phyloP scores from a whole-genome alignment of 192 early-diverging fungal genomes.

The Linnemannia hyalina region DNA sequence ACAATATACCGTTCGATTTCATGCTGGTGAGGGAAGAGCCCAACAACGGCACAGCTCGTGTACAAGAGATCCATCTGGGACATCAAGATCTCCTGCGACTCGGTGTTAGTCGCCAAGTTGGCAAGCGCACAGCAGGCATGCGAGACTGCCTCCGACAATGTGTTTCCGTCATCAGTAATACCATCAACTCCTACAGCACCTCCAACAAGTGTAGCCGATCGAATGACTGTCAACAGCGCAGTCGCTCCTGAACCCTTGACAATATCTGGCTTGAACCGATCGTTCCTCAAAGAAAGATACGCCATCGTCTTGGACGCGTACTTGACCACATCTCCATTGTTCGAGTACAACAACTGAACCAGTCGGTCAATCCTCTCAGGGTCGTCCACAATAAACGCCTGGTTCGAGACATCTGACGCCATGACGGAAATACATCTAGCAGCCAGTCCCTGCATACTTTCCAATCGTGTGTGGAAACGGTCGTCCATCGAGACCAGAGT shows the following conservation, averaged over 20 bases:
- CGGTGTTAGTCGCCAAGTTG: constrained; percentile 71
- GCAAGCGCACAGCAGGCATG: constrained; percentile 71
- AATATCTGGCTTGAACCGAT: constrained; percentile 47
- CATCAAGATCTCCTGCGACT: constrained; percentile 62
- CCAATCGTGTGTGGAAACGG: constrained; percentile 40
- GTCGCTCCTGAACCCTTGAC: constrained; percentile 24
- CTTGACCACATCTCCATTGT: constrained; percentile 61
- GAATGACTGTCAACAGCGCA: constrained; percentile 24
- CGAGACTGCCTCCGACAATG: constrained; percentile 55
- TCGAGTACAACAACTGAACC: constrained; percentile 56
- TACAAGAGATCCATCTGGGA: constrained; percentile 60
- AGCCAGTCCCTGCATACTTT: constrained; percentile 58
- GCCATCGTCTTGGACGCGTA: constrained; percentile 71
- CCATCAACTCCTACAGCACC: not conserved
- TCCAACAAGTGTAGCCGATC: not conserved
- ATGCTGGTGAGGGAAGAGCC: constrained; percentile 50
- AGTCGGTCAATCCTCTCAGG: constrained; percentile 55
- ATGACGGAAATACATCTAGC: constrained; percentile 61
- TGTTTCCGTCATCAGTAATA: not conserved
- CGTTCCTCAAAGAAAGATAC: constrained; percentile 68
- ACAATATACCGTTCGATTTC: constrained; percentile 64
- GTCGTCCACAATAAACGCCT: constrained; percentile 65
- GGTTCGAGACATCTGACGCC: constrained; percentile 57
- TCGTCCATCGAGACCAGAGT: constrained; percentile 47
- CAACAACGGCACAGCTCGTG: constrained; percentile 59